Percentiles rank a stretch among this genome's conserved stretches.
These are phyloP conservation scores for Phytophthora aleatoria DNA, from an alignment of 352 stramenopile genomes.

Conservation along the genomic window DNA sequence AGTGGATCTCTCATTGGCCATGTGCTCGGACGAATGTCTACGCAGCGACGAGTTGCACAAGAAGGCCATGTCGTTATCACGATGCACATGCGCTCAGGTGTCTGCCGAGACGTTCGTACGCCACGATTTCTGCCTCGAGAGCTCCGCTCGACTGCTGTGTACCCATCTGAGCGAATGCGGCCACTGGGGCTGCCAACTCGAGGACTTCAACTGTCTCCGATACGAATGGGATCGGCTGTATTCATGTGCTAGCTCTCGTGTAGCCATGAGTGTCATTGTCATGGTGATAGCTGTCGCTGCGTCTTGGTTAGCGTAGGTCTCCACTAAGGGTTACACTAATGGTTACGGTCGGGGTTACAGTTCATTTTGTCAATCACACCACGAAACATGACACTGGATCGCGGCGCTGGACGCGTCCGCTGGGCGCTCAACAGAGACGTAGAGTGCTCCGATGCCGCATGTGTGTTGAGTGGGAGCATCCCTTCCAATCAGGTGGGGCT, in stretches of 20 bases:
- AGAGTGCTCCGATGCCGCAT: slow-evolving; percentile 12
- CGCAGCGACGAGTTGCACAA: slow-evolving; percentile 80
- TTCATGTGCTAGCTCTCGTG: slow-evolving; percentile 40
- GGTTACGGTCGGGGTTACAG: slow-evolving; percentile 28
- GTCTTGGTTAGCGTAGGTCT: slow-evolving; percentile 25
- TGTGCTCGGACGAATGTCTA: slow-evolving; percentile 89
- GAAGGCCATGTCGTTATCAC: slow-evolving; percentile 70
- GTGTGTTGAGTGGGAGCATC: slow-evolving; percentile 31
- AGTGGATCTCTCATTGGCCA: slow-evolving; percentile 69
- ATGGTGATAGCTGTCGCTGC: slow-evolving; percentile 23
- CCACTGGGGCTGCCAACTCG: slow-evolving; percentile 83
- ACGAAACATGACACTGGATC: slow-evolving; percentile 14
- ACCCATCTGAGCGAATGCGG: slow-evolving; percentile 87
- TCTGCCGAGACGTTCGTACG: slow-evolving; percentile 67
- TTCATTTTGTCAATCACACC: slow-evolving; percentile 14
- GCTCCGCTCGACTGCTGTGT: slow-evolving; percentile 83
- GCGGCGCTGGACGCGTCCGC: slow-evolving; percentile 10
- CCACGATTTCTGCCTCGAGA: slow-evolving; percentile 84
- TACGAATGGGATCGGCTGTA: slow-evolving; percentile 88
- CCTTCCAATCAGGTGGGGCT: slow-evolving; percentile 16
- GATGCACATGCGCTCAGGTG: slow-evolving; percentile 84
- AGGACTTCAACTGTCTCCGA: slow-evolving; percentile 92
- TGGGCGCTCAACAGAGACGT: slow-evolving; percentile 43
- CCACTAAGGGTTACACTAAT: slow-evolving; percentile 10
- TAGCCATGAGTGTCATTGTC: slow-evolving; percentile 9